These are phyloP conservation scores for Sphagnum magellanicum DNA, from an alignment of 228 moss, liverwort and hornwort species.

Conservation along the genomic window DNA sequence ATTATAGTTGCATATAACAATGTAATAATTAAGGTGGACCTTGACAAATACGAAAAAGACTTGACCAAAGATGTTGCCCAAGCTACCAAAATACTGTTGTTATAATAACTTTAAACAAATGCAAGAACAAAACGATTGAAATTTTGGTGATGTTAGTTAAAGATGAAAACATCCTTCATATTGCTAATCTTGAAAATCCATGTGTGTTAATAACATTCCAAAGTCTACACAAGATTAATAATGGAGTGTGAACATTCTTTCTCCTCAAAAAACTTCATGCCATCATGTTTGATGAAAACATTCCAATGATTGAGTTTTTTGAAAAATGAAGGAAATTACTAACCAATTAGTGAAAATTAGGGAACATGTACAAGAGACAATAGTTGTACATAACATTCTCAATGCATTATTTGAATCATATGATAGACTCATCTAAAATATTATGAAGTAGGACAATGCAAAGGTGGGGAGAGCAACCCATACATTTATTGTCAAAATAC, in stretches of 20 bases:
- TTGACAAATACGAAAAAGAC: background rate
- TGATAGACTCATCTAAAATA: background rate
- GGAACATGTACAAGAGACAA: background rate
- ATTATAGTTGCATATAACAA: background rate
- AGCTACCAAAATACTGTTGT: background rate
- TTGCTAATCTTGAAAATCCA: background rate
- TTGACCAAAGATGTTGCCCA: background rate
- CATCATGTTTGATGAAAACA: background rate
- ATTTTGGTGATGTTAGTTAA: background rate
- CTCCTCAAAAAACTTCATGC: background rate
- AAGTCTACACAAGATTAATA: background rate
- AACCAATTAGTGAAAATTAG: background rate
- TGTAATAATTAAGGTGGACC: background rate
- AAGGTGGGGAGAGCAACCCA: background rate
- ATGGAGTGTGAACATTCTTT: background rate
- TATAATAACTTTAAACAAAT: background rate
- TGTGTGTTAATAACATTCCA: background rate
- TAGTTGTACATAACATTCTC: background rate
- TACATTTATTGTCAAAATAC: background rate
- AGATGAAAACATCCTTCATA: background rate
- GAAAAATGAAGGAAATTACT: background rate
- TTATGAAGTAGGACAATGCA: background rate
- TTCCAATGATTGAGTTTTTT: background rate
- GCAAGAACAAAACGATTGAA: background rate
- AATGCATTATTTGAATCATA: background rate